Evolutionary conservation across 2,329 filamentous ascomycete species (phyloP).

Genomic region (Verticillium longisporum): DNA sequence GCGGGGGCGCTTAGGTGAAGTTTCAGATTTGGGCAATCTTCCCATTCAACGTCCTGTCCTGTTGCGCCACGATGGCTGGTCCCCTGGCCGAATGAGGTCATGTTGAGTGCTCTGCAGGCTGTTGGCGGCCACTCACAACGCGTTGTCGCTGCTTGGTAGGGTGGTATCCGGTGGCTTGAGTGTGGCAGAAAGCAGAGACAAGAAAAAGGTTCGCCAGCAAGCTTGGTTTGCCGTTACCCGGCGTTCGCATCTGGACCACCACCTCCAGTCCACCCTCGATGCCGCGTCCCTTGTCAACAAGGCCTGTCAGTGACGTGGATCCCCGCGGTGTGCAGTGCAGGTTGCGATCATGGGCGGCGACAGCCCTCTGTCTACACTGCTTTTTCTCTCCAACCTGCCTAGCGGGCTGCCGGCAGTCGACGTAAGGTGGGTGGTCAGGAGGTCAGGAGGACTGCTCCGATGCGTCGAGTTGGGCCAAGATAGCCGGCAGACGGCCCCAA

Average conservation of each 20-base stretch:
- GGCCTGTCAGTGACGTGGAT: neutral
- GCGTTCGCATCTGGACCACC: neutral
- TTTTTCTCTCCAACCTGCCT: neutral
- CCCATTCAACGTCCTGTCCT: neutral
- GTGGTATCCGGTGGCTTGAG: neutral
- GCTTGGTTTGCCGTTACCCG: neutral
- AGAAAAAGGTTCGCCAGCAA: neutral
- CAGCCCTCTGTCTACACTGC: neutral
- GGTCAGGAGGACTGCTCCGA: neutral
- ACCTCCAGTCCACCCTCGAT: neutral
- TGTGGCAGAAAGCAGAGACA: neutral
- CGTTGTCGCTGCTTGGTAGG: neutral
- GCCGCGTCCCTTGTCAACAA: neutral
- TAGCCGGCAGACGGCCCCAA: neutral
- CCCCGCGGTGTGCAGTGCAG: neutral
- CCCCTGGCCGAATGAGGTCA: neutral
- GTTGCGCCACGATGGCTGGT: neutral
- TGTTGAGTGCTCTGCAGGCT: neutral
- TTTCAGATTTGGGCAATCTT: neutral
- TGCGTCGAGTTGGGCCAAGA: neutral
- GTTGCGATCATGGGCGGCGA: neutral
- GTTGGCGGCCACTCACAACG: slow-evolving; percentile 2
- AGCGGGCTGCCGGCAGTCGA: neutral
- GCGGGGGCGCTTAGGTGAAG: neutral
- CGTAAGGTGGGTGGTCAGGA: neutral